Base-by-base conservation (phyloP, 495 filamentous ascomycete species). In the Penicillium parvum region DNA sequence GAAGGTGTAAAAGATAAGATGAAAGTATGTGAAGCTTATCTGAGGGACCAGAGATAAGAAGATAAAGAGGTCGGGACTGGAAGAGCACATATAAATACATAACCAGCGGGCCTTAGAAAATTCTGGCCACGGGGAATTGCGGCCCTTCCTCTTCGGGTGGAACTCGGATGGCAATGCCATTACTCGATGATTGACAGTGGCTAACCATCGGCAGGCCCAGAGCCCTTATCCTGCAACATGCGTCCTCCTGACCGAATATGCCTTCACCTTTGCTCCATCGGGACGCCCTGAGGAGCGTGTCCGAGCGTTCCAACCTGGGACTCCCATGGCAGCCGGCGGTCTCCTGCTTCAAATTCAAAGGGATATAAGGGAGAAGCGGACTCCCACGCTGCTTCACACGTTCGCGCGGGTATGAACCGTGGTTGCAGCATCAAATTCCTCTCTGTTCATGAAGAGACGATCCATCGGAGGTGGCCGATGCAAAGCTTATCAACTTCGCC, bases 31-130 rank as follows among this genome's bases (percentile, higher is more conserved):
- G n/a, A 21, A 21, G 19, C 37, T 23, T 41, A 42, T 42, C 11
- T 14, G 16, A 36, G 25, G 28, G 37, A 28, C 18, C 21, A 33
- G 30, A 40, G 37, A 45, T 44, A 35, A 23, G 7, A 41, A 29
- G 32, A 7, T 5, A 30, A 15, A 57, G 47, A 32, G 33, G 9
- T 16, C 21, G 8, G 41, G 48, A 40, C 37, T 41, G 25, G 43
- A 37, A 37, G 43, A 37, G 40, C 29, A 29, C 38, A 47, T 60
- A 60, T 60, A 60, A 60, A 60, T 60, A 60, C n/a, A 50, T 19
- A 26, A 41, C 21, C 32, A 25, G 25, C 17, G 26, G 15, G n/a
- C 22, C 18, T 22, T 37, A 17, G 36, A 36, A 45, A 44, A 32
- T 43, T 49, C 29, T 28, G 12, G 19, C 7, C 11, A 28, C 35